Conservation (phyloP, 306 rosid genomes). For the Prunus campanulata region DNA sequence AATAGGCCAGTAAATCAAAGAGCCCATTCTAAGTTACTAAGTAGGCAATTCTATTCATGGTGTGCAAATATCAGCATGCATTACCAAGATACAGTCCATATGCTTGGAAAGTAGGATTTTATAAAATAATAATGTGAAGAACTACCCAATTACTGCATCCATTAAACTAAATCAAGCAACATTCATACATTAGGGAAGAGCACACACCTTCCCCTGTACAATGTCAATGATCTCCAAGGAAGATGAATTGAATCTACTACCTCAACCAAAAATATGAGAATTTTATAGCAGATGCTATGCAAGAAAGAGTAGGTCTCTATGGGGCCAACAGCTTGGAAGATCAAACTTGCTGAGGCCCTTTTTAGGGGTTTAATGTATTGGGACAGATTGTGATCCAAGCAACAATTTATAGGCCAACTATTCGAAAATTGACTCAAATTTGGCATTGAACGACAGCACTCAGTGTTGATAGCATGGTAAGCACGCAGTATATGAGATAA, state of each 20-base stretch:
- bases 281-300: too few species aligned
- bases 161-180: neutral
- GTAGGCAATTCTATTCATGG: neutral
- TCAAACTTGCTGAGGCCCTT: neutral
- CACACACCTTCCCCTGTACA: neutral
- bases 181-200: neutral
- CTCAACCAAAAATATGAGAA: neutral
- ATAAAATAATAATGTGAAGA: neutral
- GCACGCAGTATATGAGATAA: neutral
- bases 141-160: neutral
- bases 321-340: neutral
- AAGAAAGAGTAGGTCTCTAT: neutral
- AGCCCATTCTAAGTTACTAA: neutral
- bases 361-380: neutral
- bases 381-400: constrained; percentile 17
- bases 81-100: neutral
- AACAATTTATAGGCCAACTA: neutral
- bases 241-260: neutral
- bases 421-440: neutral
- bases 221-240: neutral
- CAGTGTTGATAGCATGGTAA: neutral
- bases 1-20: neutral
- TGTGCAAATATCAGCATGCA: neutral
- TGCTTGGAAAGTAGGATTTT: neutral
- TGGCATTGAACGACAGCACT: neutral